Percentiles rank a stretch among this genome's conserved stretches.
These are phyloP conservation scores for Starmerella gropengiesseri DNA, from an alignment of 805 yeast genomes.

Conservation along the genomic window DNA sequence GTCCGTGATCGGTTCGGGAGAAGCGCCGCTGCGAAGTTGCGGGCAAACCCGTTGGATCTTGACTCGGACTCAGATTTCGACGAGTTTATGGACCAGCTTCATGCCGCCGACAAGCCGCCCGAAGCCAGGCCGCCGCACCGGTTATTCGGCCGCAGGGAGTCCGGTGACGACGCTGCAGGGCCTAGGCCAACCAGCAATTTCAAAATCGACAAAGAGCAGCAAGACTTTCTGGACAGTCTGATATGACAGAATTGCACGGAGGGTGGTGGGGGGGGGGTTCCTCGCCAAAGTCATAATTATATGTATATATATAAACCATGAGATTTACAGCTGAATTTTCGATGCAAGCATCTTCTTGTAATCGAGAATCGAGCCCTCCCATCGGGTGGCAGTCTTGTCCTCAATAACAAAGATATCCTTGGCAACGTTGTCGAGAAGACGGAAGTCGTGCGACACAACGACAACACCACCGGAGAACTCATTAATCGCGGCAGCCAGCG, in stretches of 20 bases:
- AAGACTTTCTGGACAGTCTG: conserved; percentile 16
- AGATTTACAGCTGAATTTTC: conserved; percentile 41
- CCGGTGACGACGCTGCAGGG: too few relatives aligned
- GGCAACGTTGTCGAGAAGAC: conserved; percentile 92
- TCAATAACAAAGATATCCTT: conserved; percentile 95
- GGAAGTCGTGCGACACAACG: conserved; percentile 97
- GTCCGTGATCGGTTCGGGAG: conserved; percentile 14
- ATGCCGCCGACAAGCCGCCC: neutral
- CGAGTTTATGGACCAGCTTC: conserved; percentile 21
- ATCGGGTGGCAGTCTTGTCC: conserved; percentile 87
- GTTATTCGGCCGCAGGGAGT: too few relatives aligned
- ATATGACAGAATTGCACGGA: neutral
- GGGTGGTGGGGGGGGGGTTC: too few relatives aligned
- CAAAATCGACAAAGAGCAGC: conserved; percentile 11
- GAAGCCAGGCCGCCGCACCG: too few relatives aligned
- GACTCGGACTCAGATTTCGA: conserved; percentile 24
- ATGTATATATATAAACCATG: neutral
- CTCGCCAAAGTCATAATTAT: too few relatives aligned
- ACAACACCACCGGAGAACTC: conserved; percentile 96
- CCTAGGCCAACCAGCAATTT: too few relatives aligned
- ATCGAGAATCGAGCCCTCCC: conserved; percentile 85
- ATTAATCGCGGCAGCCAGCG: conserved; percentile 91
- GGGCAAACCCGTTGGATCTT: conserved; percentile 6
- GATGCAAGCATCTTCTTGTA: conserved; percentile 92
- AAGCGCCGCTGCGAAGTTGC: conserved; percentile 8